Evolutionary conservation across 768 basidiomycete genomes (phyloP), one percentile per base, ranked within the genome.

Genomic region (Cystobasidium onofrii): DNA sequence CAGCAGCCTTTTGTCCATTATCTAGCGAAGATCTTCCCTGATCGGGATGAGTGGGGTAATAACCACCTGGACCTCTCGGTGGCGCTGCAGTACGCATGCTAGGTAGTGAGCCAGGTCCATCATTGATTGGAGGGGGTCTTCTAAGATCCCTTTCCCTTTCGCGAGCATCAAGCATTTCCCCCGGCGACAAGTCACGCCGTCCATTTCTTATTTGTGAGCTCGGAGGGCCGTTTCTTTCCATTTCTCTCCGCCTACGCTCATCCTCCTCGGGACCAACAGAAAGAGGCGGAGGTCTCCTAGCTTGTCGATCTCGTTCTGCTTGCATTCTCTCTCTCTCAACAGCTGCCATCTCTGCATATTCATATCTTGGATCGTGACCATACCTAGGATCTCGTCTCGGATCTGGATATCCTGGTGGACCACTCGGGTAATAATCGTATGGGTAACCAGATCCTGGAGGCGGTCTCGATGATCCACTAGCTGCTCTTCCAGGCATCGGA

Each of bases 171-270:
- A 39, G 20, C 63, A 39, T 3, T 23, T 64, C 36, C 29, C 10
- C 17, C 10, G 41, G 50, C 31, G 41, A 50, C 43, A 67, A 9
- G 20, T 43, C 29, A 39, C 36, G 36, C 36, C 41, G 10, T 31
- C 44, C 34, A 46, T 31, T 50, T 54, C 44, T 13, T n/a, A 43
- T 12, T 41, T 39, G 15, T 10, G 23, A 29, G 6, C 31, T 36
- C 7, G 9, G 27, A 4, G 23, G 13, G 12, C 44, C 54, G 10
- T 71, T 60, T 20, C 29, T 34, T 29, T 27, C 69, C 10, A 71
- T 36, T 29, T 71, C 69, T 20, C 69, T 46, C 23, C 69, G 23
- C 34, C 69, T 29, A 17, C 69, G 52, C 54, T 71, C 69, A 17
- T 71, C 69, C 13, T 55, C 69, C 36, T 60, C 69, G 15, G 31